These are phyloP conservation scores for Scedosporium minutisporum DNA, from an alignment of 2,329 filamentous ascomycete genomes.

Conservation along the genomic window DNA sequence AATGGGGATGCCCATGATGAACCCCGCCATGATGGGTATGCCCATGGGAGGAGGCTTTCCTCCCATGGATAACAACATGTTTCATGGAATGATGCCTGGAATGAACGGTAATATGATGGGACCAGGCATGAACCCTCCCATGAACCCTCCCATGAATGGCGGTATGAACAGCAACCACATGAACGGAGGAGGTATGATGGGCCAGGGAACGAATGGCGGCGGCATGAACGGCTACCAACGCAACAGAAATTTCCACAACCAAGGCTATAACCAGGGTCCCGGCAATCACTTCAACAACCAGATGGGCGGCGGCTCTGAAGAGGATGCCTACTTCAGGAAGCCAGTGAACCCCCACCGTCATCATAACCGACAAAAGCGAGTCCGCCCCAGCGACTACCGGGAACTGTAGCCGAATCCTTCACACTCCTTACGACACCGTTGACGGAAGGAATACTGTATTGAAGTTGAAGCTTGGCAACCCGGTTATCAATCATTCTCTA, in stretches of 20 bases:
- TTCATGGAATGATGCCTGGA: conserved; percentile 13
- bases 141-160: conserved; percentile 19
- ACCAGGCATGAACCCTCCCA: conserved; percentile 21
- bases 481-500: not conserved
- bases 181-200: conserved; percentile 24
- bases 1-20: conserved; percentile 9
- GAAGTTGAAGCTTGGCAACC: too few species aligned
- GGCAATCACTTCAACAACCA: conserved; percentile 16
- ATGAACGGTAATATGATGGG: conserved; percentile 15
- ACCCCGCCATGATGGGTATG: conserved; percentile 27
- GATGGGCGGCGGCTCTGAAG: conserved; percentile 48
- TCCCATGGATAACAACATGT: conserved; percentile 20
- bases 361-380: conserved; percentile 68
- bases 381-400: conserved; percentile 82
- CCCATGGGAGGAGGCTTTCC: conserved; percentile 17
- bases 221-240: conserved; percentile 16
- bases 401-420: conserved; percentile 48
- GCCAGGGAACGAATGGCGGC: conserved; percentile 19
- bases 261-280: conserved; percentile 14
- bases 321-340: conserved; percentile 89
- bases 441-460: too few species aligned
- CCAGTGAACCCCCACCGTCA: conserved; percentile 91
- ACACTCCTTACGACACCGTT: too few species aligned
- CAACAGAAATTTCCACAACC: conserved; percentile 14
- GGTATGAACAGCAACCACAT: conserved; percentile 16